Conservation (phyloP, 2,329 filamentous ascomycete species). For the Colletotrichum chlorophyti region DNA sequence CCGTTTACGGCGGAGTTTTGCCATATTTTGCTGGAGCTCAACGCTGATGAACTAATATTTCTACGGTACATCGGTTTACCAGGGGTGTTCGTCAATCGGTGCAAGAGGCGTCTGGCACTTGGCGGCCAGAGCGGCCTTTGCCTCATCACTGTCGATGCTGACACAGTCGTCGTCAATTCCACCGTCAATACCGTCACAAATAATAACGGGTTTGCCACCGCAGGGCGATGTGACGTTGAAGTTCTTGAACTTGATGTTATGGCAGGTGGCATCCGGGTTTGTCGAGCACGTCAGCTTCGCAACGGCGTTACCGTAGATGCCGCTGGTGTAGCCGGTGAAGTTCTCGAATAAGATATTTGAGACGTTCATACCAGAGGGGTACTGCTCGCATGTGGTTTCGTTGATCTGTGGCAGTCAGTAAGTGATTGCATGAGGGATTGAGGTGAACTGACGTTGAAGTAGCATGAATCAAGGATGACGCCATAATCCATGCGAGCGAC, state of each 20-base stretch:
- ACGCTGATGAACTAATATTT: too few species aligned
- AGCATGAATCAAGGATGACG: constrained; percentile 67
- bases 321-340: constrained; percentile 62
- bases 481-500: constrained; percentile 64
- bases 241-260: constrained; percentile 59
- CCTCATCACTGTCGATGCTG: constrained; percentile 14
- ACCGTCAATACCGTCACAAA: constrained; percentile 56
- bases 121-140: constrained; percentile 12
- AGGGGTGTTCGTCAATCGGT: constrained; percentile 12
- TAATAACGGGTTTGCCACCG: constrained; percentile 48
- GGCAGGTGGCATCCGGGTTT: constrained; percentile 59
- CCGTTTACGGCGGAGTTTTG: too few species aligned
- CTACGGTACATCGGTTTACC: too few species aligned
- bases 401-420: constrained; percentile 37
- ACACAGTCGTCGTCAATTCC: constrained; percentile 42
- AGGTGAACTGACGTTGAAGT: constrained; percentile 47
- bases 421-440: too few species aligned
- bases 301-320: constrained; percentile 60
- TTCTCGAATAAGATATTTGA: constrained; percentile 66
- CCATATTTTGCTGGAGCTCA: too few species aligned
- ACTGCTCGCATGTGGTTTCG: constrained; percentile 54
- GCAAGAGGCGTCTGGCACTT: constrained; percentile 23
- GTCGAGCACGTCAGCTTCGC: constrained; percentile 62
- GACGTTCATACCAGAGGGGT: constrained; percentile 64
- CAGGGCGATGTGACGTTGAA: constrained; percentile 62